Conservation (phyloP, 495 filamentous ascomycete genomes). For the Baudoinia panamericana region DNA sequence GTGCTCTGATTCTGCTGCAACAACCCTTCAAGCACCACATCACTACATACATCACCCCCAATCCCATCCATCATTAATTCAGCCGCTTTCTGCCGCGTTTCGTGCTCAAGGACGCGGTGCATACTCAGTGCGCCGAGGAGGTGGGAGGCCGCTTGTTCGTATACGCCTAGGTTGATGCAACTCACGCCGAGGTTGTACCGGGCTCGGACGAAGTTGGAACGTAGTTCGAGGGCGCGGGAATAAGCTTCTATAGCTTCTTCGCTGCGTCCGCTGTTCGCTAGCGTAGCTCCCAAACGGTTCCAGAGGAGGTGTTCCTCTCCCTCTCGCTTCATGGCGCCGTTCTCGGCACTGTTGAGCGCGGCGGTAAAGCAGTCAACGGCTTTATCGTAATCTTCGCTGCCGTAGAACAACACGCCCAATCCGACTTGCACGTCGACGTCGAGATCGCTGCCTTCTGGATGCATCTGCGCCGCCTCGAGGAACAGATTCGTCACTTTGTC, state of each 20-base stretch:
- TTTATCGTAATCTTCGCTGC: conserved; percentile 93
- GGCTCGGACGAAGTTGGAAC: conserved; percentile 90
- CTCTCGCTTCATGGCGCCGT: conserved; percentile 58
- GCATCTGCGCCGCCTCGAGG: conserved; percentile 81
- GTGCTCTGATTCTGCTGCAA: conserved; percentile 87
- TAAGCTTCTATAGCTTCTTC: conserved; percentile 97
- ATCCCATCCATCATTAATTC: conserved; percentile 35
- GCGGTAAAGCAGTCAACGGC: conserved; percentile 96
- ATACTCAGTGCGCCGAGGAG: conserved; percentile 88
- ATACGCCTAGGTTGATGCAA: conserved; percentile 96
- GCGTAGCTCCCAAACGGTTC: conserved; percentile 93
- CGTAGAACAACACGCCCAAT: conserved; percentile 94
- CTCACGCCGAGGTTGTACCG: conserved; percentile 92
- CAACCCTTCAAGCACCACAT: conserved; percentile 66
- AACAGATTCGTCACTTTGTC: conserved; percentile 81
- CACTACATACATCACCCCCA: conserved; percentile 36
- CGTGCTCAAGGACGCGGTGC: conserved; percentile 86
- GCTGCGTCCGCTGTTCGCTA: conserved; percentile 82
- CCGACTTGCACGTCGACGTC: conserved; percentile 98
- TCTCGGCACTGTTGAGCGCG: conserved; percentile 69
- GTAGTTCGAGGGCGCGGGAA: conserved; percentile 74
- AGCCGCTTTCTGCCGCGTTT: conserved; percentile 65
- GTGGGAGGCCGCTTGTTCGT: conserved; percentile 82
- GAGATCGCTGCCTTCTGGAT: conserved; percentile 77
- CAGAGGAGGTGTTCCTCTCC: conserved; percentile 83